Base-by-base conservation (phyloP, 257 asterid genomes). In the Jacaranda mimosifolia region DNA sequence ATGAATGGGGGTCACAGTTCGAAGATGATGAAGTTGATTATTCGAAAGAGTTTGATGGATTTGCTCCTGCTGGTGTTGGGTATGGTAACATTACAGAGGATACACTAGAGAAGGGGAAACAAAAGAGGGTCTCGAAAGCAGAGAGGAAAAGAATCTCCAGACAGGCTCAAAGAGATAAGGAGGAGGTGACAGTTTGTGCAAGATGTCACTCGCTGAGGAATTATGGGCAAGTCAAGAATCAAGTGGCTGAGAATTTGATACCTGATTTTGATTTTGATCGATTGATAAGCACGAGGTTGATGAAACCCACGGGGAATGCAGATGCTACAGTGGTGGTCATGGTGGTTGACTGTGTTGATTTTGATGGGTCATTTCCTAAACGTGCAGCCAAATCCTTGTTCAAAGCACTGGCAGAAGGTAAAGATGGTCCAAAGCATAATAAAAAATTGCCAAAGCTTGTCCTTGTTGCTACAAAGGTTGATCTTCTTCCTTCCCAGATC, bases 271-370 rank as follows among this genome's bases (percentile, higher is more conserved):
- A 95, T 84, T 95, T 93, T 56, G 96, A 93, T 73, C 83, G 92
- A 36, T 84, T 95, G 84, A 90, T 95, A 80, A 85, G 91, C 64
- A 91, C 93, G 7, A 80, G 97, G 72, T 81, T 95, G 85, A 87
- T 89, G 96, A 93, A 82, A 72, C 96, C 97, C 55, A 88, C 96
- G 0, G 99, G 99, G 52, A 87, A 82, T 32, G 97, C 97, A 14
- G 97, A 91, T 83, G 88, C 93, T 7, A 93, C 96, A 0, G 96
- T 95, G 35, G 97, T 95, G 71, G 92, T 95, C 62, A 91, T 95
- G 93, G 98, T 95, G 68, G 99, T 95, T 46, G 99, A 95, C 71
- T 89, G 90, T 79, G 96, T 91, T 73, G 99, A 95, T 81, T 95
- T 95, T 77, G 99, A 95, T 49, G 99, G 97, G 38, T 95, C 99